Evolutionary conservation across 1,139 yeast genomes (phyloP), one percentile per base, ranked within the genome.

Genomic region (Suhomyces kunorum): DNA sequence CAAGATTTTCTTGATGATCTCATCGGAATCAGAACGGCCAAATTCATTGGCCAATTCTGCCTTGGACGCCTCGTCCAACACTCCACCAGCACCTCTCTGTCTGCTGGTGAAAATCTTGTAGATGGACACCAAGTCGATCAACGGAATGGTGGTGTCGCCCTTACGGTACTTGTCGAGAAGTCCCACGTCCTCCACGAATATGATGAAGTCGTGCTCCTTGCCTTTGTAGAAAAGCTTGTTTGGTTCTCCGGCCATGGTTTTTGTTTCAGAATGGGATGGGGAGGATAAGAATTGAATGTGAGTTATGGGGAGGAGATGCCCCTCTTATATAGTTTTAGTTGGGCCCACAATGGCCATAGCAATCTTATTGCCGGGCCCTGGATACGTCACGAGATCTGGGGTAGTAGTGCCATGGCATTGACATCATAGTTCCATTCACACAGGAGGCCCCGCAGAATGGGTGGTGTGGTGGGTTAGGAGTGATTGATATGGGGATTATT

Each of bases 31-130:
- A 39, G 66, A 56, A 11, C 74, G 68, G 28, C 88, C 89, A 51
- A 87, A 87, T 53, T 86, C 90, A 48, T 74, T 76, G 38, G 71
- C 75, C 44, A 87, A 63, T 48, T 81, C 83, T 15, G 68, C 64
- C 43, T 78, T 74, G n/a, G 90, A 81, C 2, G 94, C 95, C 54
- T 79, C 82, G 44, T 83, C 88, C 25, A 84, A 61, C 7, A 76
- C 73, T 41, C 95, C 95, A 52, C 80, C 87, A 4, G 78, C 66
- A 24, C 95, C 95, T 35, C 86, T 85, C 34, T 70, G 71, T 48
- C 76, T 74, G 44, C 78, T 74, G 23, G 76, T 70, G 58, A 74
- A 87, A 12, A 87, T 74, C 55, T 83, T 78, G 67, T 78, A 85
- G 13, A 76, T 70, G 0, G 83, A 81, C 2, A 86, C 81, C 18